These are phyloP conservation scores for Thelephora ganbajun DNA, from an alignment of 768 basidiomycete species.

Conservation along the genomic window DNA sequence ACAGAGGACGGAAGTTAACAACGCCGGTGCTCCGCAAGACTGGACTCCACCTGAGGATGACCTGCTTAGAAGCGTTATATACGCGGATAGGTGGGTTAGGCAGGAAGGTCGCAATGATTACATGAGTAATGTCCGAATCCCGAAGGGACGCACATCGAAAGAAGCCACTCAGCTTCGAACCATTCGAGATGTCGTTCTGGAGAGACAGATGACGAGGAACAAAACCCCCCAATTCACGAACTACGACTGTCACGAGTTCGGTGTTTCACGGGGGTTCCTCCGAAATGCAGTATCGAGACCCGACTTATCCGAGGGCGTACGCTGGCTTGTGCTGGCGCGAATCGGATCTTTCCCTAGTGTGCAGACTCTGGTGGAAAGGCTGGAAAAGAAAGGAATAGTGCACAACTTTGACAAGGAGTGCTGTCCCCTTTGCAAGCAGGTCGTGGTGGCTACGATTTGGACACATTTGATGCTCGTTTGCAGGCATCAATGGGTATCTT, in stretches of 20 bases:
- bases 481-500: not conserved
- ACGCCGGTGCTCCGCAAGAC: too few species aligned
- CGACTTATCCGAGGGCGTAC: not conserved
- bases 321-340: not conserved
- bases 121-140: too few species aligned
- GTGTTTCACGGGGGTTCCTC: not conserved
- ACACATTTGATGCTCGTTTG: not conserved
- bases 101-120: too few species aligned
- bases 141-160: too few species aligned
- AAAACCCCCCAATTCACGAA: not conserved
- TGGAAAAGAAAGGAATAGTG: not conserved
- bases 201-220: not conserved
- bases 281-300: not conserved
- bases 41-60: too few species aligned
- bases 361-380: not conserved
- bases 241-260: not conserved
- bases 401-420: not conserved
- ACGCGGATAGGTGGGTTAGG: too few species aligned
- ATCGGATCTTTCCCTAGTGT: not conserved
- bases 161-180: not conserved
- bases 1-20: too few species aligned
- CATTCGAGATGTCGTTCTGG: not conserved
- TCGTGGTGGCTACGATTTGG: not conserved
- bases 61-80: too few species aligned
- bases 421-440: not conserved